Evolutionary conservation across 1,139 yeast species (phyloP).

Genomic region (Debaryomycetaceae sp.): DNA sequence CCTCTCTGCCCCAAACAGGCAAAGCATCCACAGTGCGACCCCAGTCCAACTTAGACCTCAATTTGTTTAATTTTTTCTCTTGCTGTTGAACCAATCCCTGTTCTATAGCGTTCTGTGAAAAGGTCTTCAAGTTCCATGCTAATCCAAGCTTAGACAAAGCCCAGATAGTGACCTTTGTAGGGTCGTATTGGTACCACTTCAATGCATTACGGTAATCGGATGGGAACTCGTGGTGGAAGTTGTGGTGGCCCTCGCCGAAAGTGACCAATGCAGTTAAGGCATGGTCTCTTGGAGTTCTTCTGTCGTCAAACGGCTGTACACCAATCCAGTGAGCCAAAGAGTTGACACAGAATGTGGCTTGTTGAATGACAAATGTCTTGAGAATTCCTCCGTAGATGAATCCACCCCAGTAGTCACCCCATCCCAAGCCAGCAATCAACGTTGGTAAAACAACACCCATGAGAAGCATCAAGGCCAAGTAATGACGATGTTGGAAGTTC

Average conservation of each 20-base stretch:
- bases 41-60: constrained; percentile 83
- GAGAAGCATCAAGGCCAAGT: constrained; percentile 61
- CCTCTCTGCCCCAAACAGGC: constrained; percentile 89
- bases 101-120: constrained; percentile 92
- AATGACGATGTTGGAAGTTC: constrained; percentile 90
- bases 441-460: constrained; percentile 76
- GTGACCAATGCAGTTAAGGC: constrained; percentile 91
- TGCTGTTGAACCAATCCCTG: constrained; percentile 95
- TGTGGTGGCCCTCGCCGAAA: constrained; percentile 98
- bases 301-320: constrained; percentile 95
- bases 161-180: constrained; percentile 83
- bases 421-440: constrained; percentile 68
- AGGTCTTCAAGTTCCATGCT: constrained; percentile 86
- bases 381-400: constrained; percentile 86
- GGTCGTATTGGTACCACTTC: constrained; percentile 98
- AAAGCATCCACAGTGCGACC: constrained; percentile 80
- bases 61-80: constrained; percentile 87
- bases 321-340: constrained; percentile 99
- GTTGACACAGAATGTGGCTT: constrained; percentile 97
- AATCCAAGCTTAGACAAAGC: constrained; percentile 71
- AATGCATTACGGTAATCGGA: constrained; percentile 97
- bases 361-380: constrained; percentile 83
- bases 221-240: constrained; percentile 99
- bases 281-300: constrained; percentile 97
- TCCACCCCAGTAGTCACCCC: constrained; percentile 94